phyloP scores from a whole-genome alignment of 2,329 filamentous ascomycete genomes.

The Taxawa tesnikishii region DNA sequence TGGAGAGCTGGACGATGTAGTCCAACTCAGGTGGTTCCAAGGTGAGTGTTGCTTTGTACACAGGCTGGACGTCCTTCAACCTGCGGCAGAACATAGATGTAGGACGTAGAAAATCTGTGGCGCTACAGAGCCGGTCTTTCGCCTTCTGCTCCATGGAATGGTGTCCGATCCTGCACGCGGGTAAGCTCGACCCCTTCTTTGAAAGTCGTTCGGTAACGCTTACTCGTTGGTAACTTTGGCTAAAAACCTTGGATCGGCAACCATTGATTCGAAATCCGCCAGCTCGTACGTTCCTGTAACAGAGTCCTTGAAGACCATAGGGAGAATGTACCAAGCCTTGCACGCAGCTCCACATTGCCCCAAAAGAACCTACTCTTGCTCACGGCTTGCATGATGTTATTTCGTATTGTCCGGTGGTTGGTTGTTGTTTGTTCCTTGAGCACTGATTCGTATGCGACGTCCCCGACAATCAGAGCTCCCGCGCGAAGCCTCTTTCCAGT shows the following conservation, averaged over 20 bases:
- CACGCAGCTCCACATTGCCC: constrained; percentile 19
- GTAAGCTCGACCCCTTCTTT: constrained; percentile 6
- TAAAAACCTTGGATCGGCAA: constrained; percentile 14
- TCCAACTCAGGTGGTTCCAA: constrained; percentile 10
- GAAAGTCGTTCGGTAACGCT: constrained; percentile 4
- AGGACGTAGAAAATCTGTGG: constrained; percentile 13
- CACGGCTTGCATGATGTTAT: constrained; percentile 14
- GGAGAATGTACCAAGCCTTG: constrained; percentile 21
- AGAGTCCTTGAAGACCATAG: too few relatives aligned
- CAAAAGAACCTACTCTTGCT: constrained; percentile 19
- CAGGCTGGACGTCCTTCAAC: constrained; percentile 15
- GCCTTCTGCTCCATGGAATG: constrained; percentile 10
- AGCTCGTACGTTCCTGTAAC: too few relatives aligned
- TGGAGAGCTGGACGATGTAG: constrained; percentile 13
- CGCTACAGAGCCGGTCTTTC: constrained; percentile 9
- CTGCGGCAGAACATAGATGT: constrained; percentile 9
- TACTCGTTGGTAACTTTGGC: constrained; percentile 20
- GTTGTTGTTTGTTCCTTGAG: too few relatives aligned
- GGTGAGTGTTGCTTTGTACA: constrained; percentile 15
- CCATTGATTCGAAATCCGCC: constrained; percentile 19
- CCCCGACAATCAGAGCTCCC: too few relatives aligned
- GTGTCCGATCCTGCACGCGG: constrained; percentile 15
- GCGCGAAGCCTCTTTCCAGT: too few relatives aligned
- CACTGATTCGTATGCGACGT: too few relatives aligned
- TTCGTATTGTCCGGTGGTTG: too few relatives aligned